A percentile compares a stretch with the other conserved stretches of the same genome.
These are phyloP conservation scores for Cyanidium caldarium DNA, from an alignment of 23 red algal genomes.

Conservation along the genomic window DNA sequence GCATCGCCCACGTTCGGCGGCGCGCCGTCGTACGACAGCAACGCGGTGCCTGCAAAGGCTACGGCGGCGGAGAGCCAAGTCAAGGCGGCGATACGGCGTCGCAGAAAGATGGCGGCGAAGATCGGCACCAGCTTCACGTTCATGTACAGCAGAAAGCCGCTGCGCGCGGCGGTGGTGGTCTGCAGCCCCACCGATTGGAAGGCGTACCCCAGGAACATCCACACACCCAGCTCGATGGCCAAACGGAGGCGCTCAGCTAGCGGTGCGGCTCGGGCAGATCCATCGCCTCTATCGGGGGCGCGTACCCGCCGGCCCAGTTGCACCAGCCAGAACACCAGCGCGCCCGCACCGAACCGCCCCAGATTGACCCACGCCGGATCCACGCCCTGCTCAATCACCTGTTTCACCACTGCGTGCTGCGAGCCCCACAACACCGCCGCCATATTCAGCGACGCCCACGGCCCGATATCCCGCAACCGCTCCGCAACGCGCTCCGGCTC, in stretches of 20 bases:
- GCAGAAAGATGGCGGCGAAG: slow-evolving; percentile 39
- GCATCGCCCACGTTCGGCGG: slow-evolving; percentile 41
- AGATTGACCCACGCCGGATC: slow-evolving; percentile 31
- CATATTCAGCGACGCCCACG: slow-evolving; percentile 20
- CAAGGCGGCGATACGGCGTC: slow-evolving; percentile 21
- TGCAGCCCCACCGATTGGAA: slow-evolving; percentile 52
- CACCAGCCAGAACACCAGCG: neutral
- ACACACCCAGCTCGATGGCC: slow-evolving; percentile 48
- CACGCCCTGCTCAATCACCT: slow-evolving; percentile 16
- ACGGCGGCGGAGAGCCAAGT: slow-evolving; percentile 50
- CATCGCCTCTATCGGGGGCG: neutral
- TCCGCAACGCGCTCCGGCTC: too few species aligned
- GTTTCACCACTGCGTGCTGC: slow-evolving; percentile 85
- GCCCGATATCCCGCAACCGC: neutral
- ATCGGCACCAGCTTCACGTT: slow-evolving; percentile 96
- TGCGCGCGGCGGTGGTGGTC: slow-evolving; percentile 56
- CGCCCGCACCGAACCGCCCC: slow-evolving; percentile 35
- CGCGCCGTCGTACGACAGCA: slow-evolving; percentile 62
- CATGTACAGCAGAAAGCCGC: slow-evolving; percentile 81
- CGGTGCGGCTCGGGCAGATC: neutral
- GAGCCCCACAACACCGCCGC: slow-evolving; percentile 88
- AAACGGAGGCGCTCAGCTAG: too few species aligned
- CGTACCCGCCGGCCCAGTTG: neutral
- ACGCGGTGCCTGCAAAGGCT: slow-evolving; percentile 54
- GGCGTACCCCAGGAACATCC: slow-evolving; percentile 81